Base-by-base conservation (phyloP, 768 basidiomycete species). In the Mrakia hoshinonis region DNA sequence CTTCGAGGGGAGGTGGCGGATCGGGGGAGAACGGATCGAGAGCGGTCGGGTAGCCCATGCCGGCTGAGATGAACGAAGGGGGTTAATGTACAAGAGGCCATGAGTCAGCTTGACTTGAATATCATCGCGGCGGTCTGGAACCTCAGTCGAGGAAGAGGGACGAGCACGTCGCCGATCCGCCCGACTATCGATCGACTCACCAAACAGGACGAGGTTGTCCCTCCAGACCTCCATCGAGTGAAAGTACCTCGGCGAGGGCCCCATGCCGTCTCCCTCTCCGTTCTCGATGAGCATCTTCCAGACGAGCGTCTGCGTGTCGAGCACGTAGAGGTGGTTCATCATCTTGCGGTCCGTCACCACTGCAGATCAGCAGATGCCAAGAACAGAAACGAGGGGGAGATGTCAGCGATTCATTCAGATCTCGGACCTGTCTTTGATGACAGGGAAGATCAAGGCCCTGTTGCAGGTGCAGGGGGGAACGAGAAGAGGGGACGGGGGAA, bases 201-300 rank as follows among this genome's bases (percentile, higher is more conserved):
- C 95, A 77, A 97, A 97, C 63, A 97, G 83, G 74, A 98, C 87
- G 67, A 99, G 83, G 76, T 91, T 87, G 79, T 90, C 88, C 77
- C 90, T 88, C 92, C 92, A 95, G 69, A 87, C 81, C 80, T 96
- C 92, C 15, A 91, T 85, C 73, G 89, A 91, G 80, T 99, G 96
- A 78, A 99, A 99, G 79, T 99, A 99, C 51, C 96, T 86, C 31
- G 92, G 85, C 60, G 85, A 83, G 0, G 95, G 93, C 12, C 87
- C 81, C 62, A 87, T 6, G 24, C 49, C 54, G 10, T 67, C 39
- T 36, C 54, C 48, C 26, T 31, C 39, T 48, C 55, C 18, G 10
- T 15, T 43, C 1, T 81, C 79, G 3, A 61, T 36, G 11, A 93
- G 77, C 77, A 83, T 86, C 75, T 88, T 85, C 96, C 96, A 99